These are phyloP conservation scores for Mycena indigotica DNA, from an alignment of 768 basidiomycete species.

Conservation along the genomic window DNA sequence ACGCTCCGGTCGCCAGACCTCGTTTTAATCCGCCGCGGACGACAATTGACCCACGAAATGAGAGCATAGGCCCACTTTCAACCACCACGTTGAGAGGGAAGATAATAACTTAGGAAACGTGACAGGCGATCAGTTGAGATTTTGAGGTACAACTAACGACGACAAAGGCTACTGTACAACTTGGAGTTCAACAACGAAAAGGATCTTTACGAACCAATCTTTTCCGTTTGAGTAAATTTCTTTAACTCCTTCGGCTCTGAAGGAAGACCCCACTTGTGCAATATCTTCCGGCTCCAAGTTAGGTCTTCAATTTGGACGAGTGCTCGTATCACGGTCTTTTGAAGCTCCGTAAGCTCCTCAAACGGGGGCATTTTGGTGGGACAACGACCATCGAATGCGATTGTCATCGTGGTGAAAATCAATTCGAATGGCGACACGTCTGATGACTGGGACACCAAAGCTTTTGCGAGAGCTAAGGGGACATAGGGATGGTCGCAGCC, in stretches of 20 bases:
- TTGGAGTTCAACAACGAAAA: too few relatives aligned
- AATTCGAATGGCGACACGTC: background rate
- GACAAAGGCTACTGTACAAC: too few relatives aligned
- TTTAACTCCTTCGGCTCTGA: background rate
- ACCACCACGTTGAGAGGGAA: too few relatives aligned
- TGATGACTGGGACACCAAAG: background rate
- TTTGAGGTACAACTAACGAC: too few relatives aligned
- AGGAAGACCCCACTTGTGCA: background rate
- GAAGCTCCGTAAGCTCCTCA: background rate
- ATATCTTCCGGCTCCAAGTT: too few relatives aligned
- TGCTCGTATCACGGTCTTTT: background rate
- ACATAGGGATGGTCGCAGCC: background rate
- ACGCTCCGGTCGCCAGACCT: slow-evolving; percentile 31
- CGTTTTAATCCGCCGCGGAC: slow-evolving; percentile 26
- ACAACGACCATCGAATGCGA: background rate
- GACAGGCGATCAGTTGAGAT: too few relatives aligned
- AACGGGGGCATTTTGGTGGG: background rate
- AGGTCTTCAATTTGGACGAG: background rate
- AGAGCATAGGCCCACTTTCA: too few relatives aligned
- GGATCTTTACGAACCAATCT: too few relatives aligned
- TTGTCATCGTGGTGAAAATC: background rate
- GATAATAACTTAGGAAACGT: too few relatives aligned
- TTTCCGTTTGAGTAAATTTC: background rate
- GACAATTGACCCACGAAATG: slow-evolving; percentile 26
- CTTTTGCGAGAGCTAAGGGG: background rate